Conservation (phyloP, 169 alveolate species). For the Plasmodium berghei region DNA sequence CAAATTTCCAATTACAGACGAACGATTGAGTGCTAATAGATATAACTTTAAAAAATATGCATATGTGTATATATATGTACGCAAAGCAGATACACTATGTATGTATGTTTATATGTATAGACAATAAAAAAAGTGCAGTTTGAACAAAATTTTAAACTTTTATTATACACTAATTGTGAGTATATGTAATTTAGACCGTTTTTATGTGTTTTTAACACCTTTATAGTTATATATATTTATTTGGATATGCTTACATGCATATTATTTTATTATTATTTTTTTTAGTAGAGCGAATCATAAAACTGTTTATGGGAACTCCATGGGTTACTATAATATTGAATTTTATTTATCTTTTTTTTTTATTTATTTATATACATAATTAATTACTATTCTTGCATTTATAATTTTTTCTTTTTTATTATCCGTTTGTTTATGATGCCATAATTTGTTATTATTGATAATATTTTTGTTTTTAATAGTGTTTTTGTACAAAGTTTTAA, state of each 20-base stretch:
- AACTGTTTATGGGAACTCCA: conserved; percentile 5
- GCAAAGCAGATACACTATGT: background rate
- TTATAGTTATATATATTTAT: background rate
- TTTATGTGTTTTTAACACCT: no score
- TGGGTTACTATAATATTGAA: conserved; percentile 4
- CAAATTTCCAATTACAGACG: conserved; percentile 60
- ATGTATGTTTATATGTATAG: background rate
- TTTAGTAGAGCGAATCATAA: conserved; percentile 42
- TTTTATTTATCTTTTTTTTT: conserved; percentile 3
- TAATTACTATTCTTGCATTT: background rate
- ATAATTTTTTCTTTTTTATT: background rate
- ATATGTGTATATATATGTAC: background rate
- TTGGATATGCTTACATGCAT: conserved; percentile 2
- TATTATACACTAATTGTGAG: no score
- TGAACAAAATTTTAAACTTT: background rate
- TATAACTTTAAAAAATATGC: background rate
- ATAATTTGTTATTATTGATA: background rate
- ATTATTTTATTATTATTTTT: conserved; percentile 19
- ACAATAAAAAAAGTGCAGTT: background rate
- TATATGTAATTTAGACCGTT: no score
- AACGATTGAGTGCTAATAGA: conserved; percentile 36
- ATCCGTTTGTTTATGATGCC: background rate
- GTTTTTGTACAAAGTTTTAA: conserved; percentile 13
- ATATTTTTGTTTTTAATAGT: conserved; percentile 6
- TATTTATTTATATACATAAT: conserved; percentile 1